Base-by-base conservation (phyloP, 257 asterid species). In the Nicotiana benthamiana region DNA sequence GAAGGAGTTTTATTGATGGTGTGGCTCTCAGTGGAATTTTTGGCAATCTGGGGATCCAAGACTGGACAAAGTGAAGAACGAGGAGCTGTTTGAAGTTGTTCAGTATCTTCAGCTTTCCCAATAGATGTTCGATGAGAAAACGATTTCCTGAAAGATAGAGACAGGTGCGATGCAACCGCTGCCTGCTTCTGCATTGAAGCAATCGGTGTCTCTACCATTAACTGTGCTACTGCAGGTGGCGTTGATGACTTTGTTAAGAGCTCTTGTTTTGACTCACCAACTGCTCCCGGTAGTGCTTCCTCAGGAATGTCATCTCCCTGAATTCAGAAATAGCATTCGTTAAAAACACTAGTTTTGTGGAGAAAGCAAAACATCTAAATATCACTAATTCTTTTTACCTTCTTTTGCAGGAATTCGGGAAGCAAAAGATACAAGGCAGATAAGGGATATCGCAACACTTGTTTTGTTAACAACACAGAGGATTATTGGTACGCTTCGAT, bases 231-330 rank as follows among this genome's bases (percentile, higher is more conserved):
- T 3, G 53, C 57, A 53, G 82, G 80, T 52, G 82, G 80, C 57
- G 12, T 54, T 36, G 83, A 80, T 20, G 80, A 46, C 75, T 75
- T 81, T 13, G 40, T 46, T 46, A 24, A 75, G 52, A 79, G 59
- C 34, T 75, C 75, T 79, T 74, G 89, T 81, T 86, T 90, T 52
- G 68, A 26, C 61, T 26, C 75, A 81, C 80, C 82, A 84, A 91
- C 92, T 20, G 94, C 93, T 26, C 80, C 91, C 2, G 98, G 99
- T 9, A 94, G 83, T 20, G 6, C 87, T 80, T 81, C 97, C 88
- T 87, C 93, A 1, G 99, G 97, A 79, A 96, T 87, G 54, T 96
- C 98, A 84, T 96, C 90, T 1, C 87, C 93, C 98, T 96, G 94
- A 80, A 59, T 68, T 36, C 52, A 86, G 27, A 75, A 24, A 15